Evolutionary conservation across 108 stramenopile genomes (phyloP).

Genomic region (Nitzschia putrida): DNA sequence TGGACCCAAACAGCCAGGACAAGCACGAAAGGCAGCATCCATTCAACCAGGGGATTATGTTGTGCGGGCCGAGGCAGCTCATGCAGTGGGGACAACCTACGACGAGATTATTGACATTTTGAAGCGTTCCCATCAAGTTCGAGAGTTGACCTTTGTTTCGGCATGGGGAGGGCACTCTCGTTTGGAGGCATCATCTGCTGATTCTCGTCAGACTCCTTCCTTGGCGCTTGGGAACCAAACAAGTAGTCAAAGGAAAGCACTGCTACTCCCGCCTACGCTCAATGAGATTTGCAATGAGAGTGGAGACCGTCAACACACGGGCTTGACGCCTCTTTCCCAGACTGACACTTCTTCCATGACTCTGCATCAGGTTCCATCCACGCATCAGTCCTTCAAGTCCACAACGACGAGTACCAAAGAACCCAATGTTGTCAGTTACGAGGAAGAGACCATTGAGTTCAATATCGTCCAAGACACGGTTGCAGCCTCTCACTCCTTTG

Average conservation of each 20-base stretch:
- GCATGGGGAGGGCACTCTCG: constrained; percentile 20
- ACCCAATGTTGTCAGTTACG: neutral
- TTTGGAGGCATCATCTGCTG: neutral
- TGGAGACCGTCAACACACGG: neutral
- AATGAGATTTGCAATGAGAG: neutral
- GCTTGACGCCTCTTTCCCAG: neutral
- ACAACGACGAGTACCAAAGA: neutral
- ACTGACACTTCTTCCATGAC: neutral
- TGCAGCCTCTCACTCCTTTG: neutral
- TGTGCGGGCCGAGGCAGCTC: constrained; percentile 32
- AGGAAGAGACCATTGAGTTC: neutral
- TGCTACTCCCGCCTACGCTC: neutral
- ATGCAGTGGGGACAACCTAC: constrained; percentile 35
- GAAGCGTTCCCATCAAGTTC: constrained; percentile 13
- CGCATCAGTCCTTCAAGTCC: neutral
- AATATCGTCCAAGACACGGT: neutral
- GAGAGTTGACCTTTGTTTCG: constrained; percentile 34
- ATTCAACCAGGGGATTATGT: constrained; percentile 52
- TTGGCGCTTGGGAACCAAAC: neutral
- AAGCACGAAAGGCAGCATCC: constrained; percentile 48
- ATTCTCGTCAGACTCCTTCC: neutral
- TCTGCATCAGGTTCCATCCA: neutral
- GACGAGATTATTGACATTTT: constrained; percentile 40
- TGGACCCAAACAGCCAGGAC: constrained; percentile 43
- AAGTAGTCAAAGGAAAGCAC: neutral